Percentiles rank a stretch among this genome's conserved stretches.
These are phyloP conservation scores for Phaseolus coccineus DNA, from an alignment of 331 rosid species.

Conservation along the genomic window DNA sequence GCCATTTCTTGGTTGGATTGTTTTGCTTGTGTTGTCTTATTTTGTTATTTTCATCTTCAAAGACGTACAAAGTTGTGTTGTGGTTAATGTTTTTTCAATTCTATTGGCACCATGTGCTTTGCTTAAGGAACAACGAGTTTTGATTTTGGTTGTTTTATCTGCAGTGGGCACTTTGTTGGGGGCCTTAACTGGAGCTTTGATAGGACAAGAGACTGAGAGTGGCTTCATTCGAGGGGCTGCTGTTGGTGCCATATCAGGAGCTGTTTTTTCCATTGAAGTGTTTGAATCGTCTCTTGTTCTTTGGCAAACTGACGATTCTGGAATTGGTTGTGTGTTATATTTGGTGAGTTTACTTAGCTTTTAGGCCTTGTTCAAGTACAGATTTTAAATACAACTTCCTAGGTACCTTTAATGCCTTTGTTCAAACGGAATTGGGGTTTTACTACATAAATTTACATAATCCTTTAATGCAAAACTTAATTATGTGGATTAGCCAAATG, in stretches of 20 bases:
- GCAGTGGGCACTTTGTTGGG: conserved; percentile 96
- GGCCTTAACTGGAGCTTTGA: conserved; percentile 98
- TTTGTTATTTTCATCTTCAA: conserved; percentile 2
- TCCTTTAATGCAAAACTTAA: neutral
- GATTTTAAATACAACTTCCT: neutral
- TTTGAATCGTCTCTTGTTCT: conserved; percentile 96
- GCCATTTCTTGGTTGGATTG: conserved; percentile 50
- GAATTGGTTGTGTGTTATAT: conserved; percentile 93
- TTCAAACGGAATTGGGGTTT: neutral
- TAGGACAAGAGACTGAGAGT: conserved; percentile 98
- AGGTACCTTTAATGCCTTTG: neutral
- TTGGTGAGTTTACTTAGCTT: conserved; percentile 66
- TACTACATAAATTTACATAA: neutral
- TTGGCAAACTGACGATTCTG: conserved; percentile 98
- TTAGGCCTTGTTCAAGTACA: conserved; percentile 24
- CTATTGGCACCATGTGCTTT: neutral
- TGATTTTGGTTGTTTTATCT: conserved; percentile 50
- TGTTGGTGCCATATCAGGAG: conserved; percentile 99
- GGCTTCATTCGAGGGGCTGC: conserved; percentile 99
- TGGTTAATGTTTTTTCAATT: conserved; percentile 7
- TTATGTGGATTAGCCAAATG: neutral
- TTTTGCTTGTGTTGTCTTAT: conserved; percentile 34
- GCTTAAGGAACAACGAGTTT: neutral
- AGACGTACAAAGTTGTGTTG: conserved; percentile 17
- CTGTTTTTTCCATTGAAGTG: conserved; percentile 98